Conservation (phyloP, 441 rosid species). For the Manihot esculenta region DNA sequence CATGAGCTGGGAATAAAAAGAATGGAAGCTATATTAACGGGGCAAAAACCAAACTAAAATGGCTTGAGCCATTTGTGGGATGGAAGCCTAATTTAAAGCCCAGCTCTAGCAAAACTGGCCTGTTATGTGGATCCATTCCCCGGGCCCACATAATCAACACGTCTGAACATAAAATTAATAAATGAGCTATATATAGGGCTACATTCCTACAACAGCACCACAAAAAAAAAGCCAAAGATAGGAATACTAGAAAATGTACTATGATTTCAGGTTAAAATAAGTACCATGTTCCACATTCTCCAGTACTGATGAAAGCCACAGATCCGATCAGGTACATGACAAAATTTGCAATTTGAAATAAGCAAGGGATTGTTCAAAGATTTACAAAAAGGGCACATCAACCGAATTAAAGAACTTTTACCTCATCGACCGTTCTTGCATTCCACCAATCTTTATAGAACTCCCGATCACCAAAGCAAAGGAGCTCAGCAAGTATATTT, state of each 20-base stretch:
- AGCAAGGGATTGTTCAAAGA: constrained; percentile 6
- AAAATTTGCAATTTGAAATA: constrained; percentile 26
- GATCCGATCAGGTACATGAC: constrained; percentile 22
- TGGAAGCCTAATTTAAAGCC: no score
- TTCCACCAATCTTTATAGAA: constrained; percentile 99
- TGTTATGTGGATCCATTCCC: no score
- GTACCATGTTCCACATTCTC: constrained; percentile 99
- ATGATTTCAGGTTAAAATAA: constrained; percentile 29
- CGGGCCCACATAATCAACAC: no score
- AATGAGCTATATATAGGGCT: not conserved
- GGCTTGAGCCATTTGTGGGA: no score
- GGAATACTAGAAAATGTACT: not conserved
- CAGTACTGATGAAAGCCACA: constrained; percentile 69
- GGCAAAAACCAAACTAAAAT: no score
- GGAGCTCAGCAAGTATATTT: constrained; percentile 95
- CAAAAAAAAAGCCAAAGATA: not conserved
- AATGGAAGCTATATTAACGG: no score
- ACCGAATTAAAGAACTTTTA: constrained; percentile 30
- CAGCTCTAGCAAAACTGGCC: no score
- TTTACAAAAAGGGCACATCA: constrained; percentile 14
- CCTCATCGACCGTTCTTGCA: constrained; percentile 97
- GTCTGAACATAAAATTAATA: no score
- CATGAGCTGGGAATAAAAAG: no score
- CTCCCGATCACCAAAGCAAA: constrained; percentile 95
- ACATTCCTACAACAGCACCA: not conserved